These are phyloP conservation scores for Collybia mongolica DNA, from an alignment of 768 basidiomycete species.

Conservation along the genomic window DNA sequence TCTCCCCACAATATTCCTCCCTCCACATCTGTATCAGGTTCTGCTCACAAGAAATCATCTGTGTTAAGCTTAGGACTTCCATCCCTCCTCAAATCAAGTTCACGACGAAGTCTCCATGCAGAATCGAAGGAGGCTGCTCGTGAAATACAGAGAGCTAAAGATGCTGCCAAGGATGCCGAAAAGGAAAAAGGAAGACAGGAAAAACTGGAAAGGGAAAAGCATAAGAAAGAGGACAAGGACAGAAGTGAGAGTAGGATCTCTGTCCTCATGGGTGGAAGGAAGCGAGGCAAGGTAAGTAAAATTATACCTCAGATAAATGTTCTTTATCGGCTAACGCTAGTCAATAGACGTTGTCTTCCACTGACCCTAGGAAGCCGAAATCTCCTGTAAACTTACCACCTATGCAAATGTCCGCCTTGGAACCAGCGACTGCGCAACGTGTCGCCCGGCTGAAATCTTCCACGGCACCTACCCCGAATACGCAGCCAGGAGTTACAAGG, in stretches of 20 bases:
- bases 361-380: constrained; percentile 74
- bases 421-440: constrained; percentile 78
- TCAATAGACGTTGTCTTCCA: constrained; percentile 76
- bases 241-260: constrained; percentile 90
- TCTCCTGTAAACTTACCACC: constrained; percentile 78
- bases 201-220: constrained; percentile 47
- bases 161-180: constrained; percentile 44
- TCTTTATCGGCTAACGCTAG: too few relatives aligned
- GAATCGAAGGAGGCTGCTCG: constrained; percentile 57
- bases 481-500: constrained; percentile 28
- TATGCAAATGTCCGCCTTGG: constrained; percentile 86
- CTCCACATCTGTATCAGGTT: constrained; percentile 55
- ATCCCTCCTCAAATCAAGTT: constrained; percentile 83
- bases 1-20: constrained; percentile 56
- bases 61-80: constrained; percentile 80
- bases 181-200: constrained; percentile 44
- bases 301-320: neutral
- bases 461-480: constrained; percentile 41
- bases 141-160: constrained; percentile 40
- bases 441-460: constrained; percentile 77
- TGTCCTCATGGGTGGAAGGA: constrained; percentile 82
- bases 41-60: constrained; percentile 76
- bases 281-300: constrained; percentile 79
- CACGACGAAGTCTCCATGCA: constrained; percentile 75
- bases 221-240: constrained; percentile 81